A percentile compares a stretch with the other conserved stretches of the same genome.
These are phyloP conservation scores for Nemania diffusa DNA, from an alignment of 2,329 filamentous ascomycete genomes.

Conservation along the genomic window DNA sequence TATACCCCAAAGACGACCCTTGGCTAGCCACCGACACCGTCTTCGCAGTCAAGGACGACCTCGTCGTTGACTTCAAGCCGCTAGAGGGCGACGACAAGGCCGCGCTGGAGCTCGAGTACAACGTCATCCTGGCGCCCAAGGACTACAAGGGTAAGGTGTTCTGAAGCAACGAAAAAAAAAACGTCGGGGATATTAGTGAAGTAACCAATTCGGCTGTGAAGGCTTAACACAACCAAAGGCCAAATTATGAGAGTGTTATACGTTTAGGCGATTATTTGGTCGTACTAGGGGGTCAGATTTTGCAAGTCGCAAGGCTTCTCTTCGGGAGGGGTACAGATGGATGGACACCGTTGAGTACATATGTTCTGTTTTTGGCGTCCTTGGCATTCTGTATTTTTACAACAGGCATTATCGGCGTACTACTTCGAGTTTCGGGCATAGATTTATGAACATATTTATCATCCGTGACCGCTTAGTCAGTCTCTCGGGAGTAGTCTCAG, in stretches of 20 bases:
- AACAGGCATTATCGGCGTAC: slow-evolving; percentile 23
- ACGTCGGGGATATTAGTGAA: slow-evolving; percentile 1
- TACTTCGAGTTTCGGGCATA: background rate
- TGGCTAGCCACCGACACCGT: slow-evolving; percentile 67
- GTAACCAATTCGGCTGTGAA: slow-evolving; percentile 23
- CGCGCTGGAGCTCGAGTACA: slow-evolving; percentile 49
- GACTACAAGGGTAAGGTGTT: slow-evolving; percentile 56
- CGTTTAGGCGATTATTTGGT: background rate
- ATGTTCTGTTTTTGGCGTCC: slow-evolving; percentile 1
- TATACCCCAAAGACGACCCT: slow-evolving; percentile 75
- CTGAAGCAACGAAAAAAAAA: slow-evolving; percentile 30
- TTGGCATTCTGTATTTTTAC: slow-evolving; percentile 19
- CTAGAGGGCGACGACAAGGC: slow-evolving; percentile 49
- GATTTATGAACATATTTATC: background rate
- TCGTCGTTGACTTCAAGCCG: slow-evolving; percentile 62
- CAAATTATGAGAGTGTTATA: slow-evolving; percentile 22
- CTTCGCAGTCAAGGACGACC: slow-evolving; percentile 64
- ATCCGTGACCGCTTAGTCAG: background rate
- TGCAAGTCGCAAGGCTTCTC: too few species aligned
- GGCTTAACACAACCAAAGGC: slow-evolving; percentile 24
- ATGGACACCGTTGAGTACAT: background rate
- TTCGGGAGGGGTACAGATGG: background rate
- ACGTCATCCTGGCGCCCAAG: slow-evolving; percentile 57
- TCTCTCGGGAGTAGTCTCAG: background rate
- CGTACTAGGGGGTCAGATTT: background rate